Evolutionary conservation across 768 basidiomycete genomes (phyloP), one percentile per base, ranked within the genome.

Genomic region (Guyanaporus albipodus): DNA sequence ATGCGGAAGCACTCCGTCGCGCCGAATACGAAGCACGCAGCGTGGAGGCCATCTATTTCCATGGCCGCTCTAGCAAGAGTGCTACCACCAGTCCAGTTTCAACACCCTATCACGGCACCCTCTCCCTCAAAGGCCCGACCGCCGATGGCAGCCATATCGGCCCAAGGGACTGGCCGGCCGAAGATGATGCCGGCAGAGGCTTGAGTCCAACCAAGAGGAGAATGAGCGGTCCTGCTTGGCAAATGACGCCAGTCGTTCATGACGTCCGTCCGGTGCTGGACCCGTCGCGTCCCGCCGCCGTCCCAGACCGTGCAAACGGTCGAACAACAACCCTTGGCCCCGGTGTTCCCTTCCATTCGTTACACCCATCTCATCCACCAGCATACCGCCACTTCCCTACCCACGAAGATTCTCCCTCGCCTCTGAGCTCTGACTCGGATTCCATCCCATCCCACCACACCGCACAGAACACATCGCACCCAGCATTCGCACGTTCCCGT

Each of bases 401-500:
- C 2, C 76, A 73, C 47, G 83, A 84, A 39, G 82, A 85, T 40
- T 81, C 82, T 12, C 83, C 83, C 0, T 85, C 83, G 0, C 83
- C 83, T 35, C 74, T 79, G 54, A 85, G 82, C 58, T 84, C 83
- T 21, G 84, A 86, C 64, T 82, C 82, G 15, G 74, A 66, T 57
- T 74, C 60, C 58, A 67, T 66, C 48, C 68, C 53, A 55, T 60
- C 55, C 49, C 68, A 63, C 35, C 56, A 48, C 34, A 56, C 54
- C 29, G 40, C 60, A 29, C 63, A 61, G 41, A 64, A 66, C 18
- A 56, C 64, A 32, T 48, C 67, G 37, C 60, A 70, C 49, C 48
- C 49, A 2, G 46, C 58, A 27, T 57, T 59, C 44, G 42, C 53
- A 39, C 61, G 61, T 33, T 43, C 63, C 18, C 64, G 63, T 55